Evolutionary conservation across 2,329 filamentous ascomycete species (phyloP).

Genomic region (Claviceps pazoutovae): DNA sequence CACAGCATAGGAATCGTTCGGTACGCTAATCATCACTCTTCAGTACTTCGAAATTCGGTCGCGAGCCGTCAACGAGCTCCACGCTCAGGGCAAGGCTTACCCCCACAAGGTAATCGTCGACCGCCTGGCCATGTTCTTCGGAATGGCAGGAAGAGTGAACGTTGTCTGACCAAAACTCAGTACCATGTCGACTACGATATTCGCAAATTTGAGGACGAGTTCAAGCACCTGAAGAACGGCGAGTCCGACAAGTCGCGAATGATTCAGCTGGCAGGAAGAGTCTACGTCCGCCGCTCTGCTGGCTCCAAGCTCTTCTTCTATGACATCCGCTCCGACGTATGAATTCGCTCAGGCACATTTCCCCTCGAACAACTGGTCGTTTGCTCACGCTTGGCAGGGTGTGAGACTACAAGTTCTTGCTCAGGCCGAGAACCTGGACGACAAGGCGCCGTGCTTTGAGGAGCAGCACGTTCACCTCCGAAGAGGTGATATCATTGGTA

Average conservation of each 20-base stretch:
- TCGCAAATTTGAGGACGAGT: constrained; percentile 64
- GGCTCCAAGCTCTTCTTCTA: constrained; percentile 87
- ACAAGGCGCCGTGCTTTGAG: constrained; percentile 55
- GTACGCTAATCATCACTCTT: neutral
- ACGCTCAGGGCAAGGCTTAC: constrained; percentile 40
- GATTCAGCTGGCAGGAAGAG: constrained; percentile 67
- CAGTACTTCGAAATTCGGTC: constrained; percentile 91
- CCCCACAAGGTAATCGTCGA: constrained; percentile 52
- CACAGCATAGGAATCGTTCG: neutral
- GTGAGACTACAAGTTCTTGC: constrained; percentile 81
- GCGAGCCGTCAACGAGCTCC: constrained; percentile 46
- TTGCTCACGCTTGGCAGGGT: constrained; percentile 20
- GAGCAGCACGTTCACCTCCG: constrained; percentile 81
- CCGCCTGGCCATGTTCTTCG: neutral
- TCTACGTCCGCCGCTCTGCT: constrained; percentile 74
- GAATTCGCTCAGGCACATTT: neutral
- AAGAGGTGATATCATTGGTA: constrained; percentile 81
- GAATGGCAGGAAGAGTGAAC: neutral
- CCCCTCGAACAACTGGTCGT: neutral
- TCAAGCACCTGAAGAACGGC: constrained; percentile 72
- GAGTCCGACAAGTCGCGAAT: constrained; percentile 64
- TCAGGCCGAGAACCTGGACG: constrained; percentile 64
- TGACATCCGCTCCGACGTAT: constrained; percentile 37
- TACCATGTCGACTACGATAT: constrained; percentile 80
- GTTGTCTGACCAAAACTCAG: constrained; percentile 9